A percentile compares a stretch with the other conserved stretches of the same genome.
These are phyloP conservation scores for Papilionanthe hybrid DNA, from an alignment of 116 monocot species.

Conservation along the genomic window DNA sequence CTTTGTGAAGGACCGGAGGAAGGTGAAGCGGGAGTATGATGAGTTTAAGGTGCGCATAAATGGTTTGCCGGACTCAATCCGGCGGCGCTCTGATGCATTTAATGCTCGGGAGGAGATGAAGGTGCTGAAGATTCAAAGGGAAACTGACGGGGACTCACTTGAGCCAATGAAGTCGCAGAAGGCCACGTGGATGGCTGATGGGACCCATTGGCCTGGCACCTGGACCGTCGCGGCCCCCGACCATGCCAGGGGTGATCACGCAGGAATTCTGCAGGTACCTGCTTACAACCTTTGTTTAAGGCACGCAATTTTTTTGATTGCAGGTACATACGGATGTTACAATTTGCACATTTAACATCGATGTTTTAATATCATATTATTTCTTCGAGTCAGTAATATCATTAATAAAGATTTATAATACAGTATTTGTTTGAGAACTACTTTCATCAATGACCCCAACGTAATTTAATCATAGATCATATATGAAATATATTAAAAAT, in stretches of 20 bases:
- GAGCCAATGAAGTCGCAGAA: background rate
- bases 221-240: slow-evolving; percentile 2
- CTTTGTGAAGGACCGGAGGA: slow-evolving; percentile 1
- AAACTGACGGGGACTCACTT: background rate
- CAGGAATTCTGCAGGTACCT: slow-evolving; percentile 4
- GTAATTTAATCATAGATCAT: no score
- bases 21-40: slow-evolving; percentile 12
- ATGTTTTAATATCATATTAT: no score
- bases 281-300: no score
- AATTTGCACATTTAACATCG: no score
- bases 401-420: no score
- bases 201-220: slow-evolving; percentile 13
- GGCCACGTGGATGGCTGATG: slow-evolving; percentile 15
- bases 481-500: background rate
- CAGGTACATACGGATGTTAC: background rate
- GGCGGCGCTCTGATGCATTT: slow-evolving; percentile 10
- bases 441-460: no score
- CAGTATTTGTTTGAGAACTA: no score
- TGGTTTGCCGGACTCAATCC: slow-evolving; percentile 1
- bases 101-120: slow-evolving; percentile 11
- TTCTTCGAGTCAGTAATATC: no score
- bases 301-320: no score
- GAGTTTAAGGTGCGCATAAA: slow-evolving; percentile 13
- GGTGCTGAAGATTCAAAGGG: background rate
- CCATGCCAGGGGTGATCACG: slow-evolving; percentile 5